Base-by-base conservation (phyloP, 2,329 filamentous ascomycete genomes). In the Sclerotinia spermophila region DNA sequence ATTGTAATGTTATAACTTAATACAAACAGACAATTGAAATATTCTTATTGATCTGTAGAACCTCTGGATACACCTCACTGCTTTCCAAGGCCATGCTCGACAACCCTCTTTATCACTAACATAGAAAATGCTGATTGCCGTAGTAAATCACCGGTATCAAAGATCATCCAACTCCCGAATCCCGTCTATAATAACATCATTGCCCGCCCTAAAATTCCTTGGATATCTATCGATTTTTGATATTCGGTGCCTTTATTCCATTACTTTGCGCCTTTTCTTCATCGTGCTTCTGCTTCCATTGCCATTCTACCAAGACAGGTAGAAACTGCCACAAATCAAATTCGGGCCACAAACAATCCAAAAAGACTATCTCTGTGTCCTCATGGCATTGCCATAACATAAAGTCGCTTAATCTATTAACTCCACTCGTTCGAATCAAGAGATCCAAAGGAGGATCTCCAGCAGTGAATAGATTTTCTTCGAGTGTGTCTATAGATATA, bases 371-470 rank as follows among this genome's bases (percentile, higher is more conserved):
- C 72, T 97, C 92, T 0, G 96, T 97, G 74, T 95, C 86, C 78
- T 97, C 89, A 79, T 98, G 94, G 77, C 93, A 96, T 81, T 99
- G 96, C 96, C 96, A 99, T 45, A 99, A 89, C 94, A 99, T 96
- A 77, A 98, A 99, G 80, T 99, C 96, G 79, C 94, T 97, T 71
- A 99, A 84, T 64, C 96, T 87, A 80, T 94, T 91, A 21, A 99
- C 96, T 40, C 94, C 95, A 73, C 94, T 97, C 6, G 96, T 99
- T 66, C 96, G 89, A 66, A 99, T 87, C 69, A 99, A 89, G 19
- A 99, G 86, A 78, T 99, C 96, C 56, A 98, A 83, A 0, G 96
- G 96, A 24, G 96, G 96, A 73, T 92, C 90, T 68, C 89, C 88
- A 64, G 91, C 88, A 5, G 95, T 98, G 82, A 97, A 96, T 83